phyloP scores from a whole-genome alignment of 805 yeast genomes.

The Sugiyamaella chiloensis region DNA sequence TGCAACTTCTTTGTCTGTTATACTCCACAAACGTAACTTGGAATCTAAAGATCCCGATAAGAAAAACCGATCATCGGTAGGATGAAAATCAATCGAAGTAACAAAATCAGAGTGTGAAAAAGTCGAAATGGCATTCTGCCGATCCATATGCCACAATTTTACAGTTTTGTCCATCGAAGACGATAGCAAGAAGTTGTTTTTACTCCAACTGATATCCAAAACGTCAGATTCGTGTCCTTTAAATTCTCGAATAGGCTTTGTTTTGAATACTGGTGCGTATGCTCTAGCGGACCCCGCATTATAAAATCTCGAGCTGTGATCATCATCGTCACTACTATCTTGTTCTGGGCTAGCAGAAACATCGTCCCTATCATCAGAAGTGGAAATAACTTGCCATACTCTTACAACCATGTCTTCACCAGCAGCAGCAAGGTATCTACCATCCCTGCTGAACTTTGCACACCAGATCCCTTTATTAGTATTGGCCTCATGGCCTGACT shows the following conservation, averaged over 20 bases:
- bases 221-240: slow-evolving; percentile 69
- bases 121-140: slow-evolving; percentile 56
- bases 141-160: slow-evolving; percentile 78
- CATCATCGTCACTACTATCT: slow-evolving; percentile 6
- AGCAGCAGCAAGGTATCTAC: slow-evolving; percentile 78
- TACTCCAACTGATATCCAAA: slow-evolving; percentile 82
- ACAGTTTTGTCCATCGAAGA: slow-evolving; percentile 86
- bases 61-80: slow-evolving; percentile 82
- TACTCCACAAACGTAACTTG: slow-evolving; percentile 75
- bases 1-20: slow-evolving; percentile 65
- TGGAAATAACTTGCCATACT: slow-evolving; percentile 76
- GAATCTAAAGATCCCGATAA: slow-evolving; percentile 78
- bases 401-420: slow-evolving; percentile 69
- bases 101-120: slow-evolving; percentile 80
- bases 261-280: slow-evolving; percentile 77
- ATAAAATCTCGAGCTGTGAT: slow-evolving; percentile 3
- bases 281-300: slow-evolving; percentile 20
- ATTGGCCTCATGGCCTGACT: neutral
- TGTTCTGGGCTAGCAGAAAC: neutral
- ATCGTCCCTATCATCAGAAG: slow-evolving; percentile 61
- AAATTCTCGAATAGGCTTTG: slow-evolving; percentile 57
- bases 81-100: slow-evolving; percentile 76
- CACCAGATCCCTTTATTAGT: slow-evolving; percentile 57
- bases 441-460: slow-evolving; percentile 72
- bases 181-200: slow-evolving; percentile 72